phyloP scores from a whole-genome alignment of 345 rosid genomes.

The Murraya paniculata region DNA sequence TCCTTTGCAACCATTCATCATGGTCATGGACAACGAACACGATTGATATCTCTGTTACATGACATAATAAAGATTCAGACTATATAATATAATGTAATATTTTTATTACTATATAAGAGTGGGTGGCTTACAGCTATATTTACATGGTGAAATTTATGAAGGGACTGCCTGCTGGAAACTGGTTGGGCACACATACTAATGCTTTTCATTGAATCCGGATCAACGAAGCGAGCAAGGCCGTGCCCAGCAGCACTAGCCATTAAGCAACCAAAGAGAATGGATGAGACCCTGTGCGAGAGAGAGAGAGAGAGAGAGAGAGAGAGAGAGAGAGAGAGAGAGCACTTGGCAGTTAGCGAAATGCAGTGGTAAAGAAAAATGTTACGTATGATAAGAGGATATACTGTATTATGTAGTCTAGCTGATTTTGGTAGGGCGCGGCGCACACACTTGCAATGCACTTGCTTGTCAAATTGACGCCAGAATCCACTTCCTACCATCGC shows the following conservation, averaged over 20 bases:
- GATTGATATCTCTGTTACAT: constrained; percentile 33
- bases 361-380: background rate
- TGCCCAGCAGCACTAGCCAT: constrained; percentile 26
- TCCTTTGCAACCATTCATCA: constrained; percentile 65
- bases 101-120: too few relatives aligned
- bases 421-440: background rate
- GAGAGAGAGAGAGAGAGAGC: background rate
- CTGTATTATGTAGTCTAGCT: background rate
- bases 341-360: too few relatives aligned
- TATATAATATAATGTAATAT: too few relatives aligned
- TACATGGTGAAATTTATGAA: constrained; percentile 28
- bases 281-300: too few relatives aligned
- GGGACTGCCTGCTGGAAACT: constrained; percentile 21
- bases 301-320: background rate
- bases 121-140: constrained; percentile 12
- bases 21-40: constrained; percentile 42
- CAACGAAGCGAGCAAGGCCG: constrained; percentile 25
- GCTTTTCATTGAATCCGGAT: constrained; percentile 24
- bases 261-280: background rate
- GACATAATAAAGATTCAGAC: background rate
- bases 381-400: background rate
- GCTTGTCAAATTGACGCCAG: too few relatives aligned
- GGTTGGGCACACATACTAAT: constrained; percentile 1
- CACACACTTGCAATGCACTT: too few relatives aligned
- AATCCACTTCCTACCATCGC: too few relatives aligned